A percentile compares a stretch with the other conserved stretches of the same genome.
Evolutionary conservation across 176 grass and related monocot species (phyloP).

Genomic region (Luzula sylvatica): DNA sequence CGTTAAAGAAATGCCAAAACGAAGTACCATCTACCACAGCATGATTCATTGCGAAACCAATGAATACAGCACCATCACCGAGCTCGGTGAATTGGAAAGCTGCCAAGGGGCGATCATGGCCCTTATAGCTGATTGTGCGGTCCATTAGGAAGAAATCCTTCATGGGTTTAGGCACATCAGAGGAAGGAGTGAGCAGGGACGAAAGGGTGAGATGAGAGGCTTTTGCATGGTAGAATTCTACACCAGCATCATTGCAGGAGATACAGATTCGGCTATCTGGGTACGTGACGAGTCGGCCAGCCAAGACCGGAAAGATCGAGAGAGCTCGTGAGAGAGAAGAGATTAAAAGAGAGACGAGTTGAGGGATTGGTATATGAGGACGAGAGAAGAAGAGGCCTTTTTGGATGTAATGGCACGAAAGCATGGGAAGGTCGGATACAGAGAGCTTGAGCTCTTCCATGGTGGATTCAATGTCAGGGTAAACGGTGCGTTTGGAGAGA

Average conservation of each 20-base stretch:
- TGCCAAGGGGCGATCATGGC: conserved; percentile 59
- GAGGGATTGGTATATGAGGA: conserved; percentile 40
- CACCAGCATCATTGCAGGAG: conserved; percentile 68
- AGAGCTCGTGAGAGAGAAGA: conserved; percentile 60
- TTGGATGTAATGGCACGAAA: conserved; percentile 99
- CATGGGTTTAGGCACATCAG: conserved; percentile 63
- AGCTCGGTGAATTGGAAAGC: conserved; percentile 90
- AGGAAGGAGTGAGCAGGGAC: conserved; percentile 37
- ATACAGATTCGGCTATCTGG: conserved; percentile 55
- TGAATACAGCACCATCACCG: conserved; percentile 62
- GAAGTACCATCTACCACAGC: conserved; percentile 87
- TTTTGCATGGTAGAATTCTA: conserved; percentile 55
- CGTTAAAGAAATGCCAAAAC: conserved; percentile 88
- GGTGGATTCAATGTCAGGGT: conserved; percentile 33
- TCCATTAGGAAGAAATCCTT: conserved; percentile 81
- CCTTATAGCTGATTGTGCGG: conserved; percentile 64
- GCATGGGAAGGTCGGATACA: conserved; percentile 93
- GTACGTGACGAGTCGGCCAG: conserved; percentile 64
- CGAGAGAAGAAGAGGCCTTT: conserved; percentile 83
- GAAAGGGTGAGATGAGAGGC: conserved; percentile 32
- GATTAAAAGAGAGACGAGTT: conserved; percentile 42
- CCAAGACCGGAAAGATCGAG: conserved; percentile 41
- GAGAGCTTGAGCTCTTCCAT: conserved; percentile 61
- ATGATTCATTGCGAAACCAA: conserved; percentile 73
- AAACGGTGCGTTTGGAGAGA: conserved; percentile 47